phyloP scores from a whole-genome alignment of 1,284 basidiomycete genomes.

The Volvariella volvacea region DNA sequence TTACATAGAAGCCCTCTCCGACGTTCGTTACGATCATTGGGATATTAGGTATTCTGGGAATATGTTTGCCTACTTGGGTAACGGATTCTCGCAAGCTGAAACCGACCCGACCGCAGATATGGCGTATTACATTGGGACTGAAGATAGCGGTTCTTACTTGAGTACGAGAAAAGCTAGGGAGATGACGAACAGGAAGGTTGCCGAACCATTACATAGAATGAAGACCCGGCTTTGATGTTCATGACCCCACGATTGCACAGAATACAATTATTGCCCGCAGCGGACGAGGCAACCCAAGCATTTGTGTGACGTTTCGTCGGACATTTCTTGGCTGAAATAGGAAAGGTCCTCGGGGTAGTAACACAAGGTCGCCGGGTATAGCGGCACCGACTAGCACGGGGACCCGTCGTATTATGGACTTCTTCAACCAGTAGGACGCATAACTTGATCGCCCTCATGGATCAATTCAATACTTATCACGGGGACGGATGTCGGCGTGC shows the following conservation, averaged over 20 bases:
- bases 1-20: conserved; percentile 22
- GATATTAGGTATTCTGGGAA: conserved; percentile 22
- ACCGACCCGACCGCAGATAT: conserved; percentile 20
- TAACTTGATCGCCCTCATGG: too few relatives aligned
- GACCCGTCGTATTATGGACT: too few relatives aligned
- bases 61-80: conserved; percentile 23
- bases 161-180: conserved; percentile 17
- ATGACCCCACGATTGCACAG: background rate
- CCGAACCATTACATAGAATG: conserved; percentile 11
- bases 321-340: too few relatives aligned
- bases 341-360: too few relatives aligned
- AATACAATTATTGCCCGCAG: background rate
- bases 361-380: too few relatives aligned
- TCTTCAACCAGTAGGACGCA: too few relatives aligned
- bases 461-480: too few relatives aligned
- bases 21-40: conserved; percentile 27
- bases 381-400: too few relatives aligned
- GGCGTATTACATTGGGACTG: conserved; percentile 22
- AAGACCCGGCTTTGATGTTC: background rate
- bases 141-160: conserved; percentile 20
- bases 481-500: too few relatives aligned
- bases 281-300: background rate
- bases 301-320: too few relatives aligned
- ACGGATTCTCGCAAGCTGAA: conserved; percentile 24
- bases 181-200: conserved; percentile 15